Base-by-base conservation (phyloP, 345 rosid genomes). In the Eucalyptus sideroxylon region DNA sequence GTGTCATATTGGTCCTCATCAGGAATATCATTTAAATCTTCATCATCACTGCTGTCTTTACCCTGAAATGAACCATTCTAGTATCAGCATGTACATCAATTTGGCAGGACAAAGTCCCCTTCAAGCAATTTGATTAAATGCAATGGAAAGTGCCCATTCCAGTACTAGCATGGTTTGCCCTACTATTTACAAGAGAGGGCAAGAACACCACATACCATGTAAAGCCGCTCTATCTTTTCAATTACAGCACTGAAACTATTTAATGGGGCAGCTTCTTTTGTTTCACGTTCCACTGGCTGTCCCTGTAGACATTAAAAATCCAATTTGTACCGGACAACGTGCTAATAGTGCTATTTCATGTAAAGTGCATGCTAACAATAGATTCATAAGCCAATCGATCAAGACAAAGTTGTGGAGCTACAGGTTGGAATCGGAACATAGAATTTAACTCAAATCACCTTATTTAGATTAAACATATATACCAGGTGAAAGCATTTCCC, bases 1-100 rank as follows among this genome's bases (percentile, higher is more conserved):
- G 99, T 97, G 90, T 98, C 99, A 91, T 98, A 98, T 87, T 98
- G 98, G 87, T 98, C 98, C 88, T 98, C 99, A 89, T 98, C 98
- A 5, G 98, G 99, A 86, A 92, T 91, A 92, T 96, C 96, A 91
- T 95, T 94, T 85, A 96, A 94, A 90, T 95, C 97, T 91, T 95
- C 99, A 83, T 96, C 99, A 86, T 98, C 99, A 87, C 99, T 97
- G 89, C 99, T 96, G 92, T 96, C 97, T 92, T 94, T 98, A 88
- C 99, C 98, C 99, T 98, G 95, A 50, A 65, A 91, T 87, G 85
- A 19, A 92, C 86, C 88, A 86, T 51, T 80, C 87, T 86, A 47
- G 56, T 50, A 88, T 91, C 56, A 90, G 91, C 87, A 89, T 85
- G 50, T 26, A 50, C 86, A 37, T 34, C 86, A 40, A 77, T 77